Conservation (phyloP, 768 basidiomycete species). For the Mrakia gelida region DNA sequence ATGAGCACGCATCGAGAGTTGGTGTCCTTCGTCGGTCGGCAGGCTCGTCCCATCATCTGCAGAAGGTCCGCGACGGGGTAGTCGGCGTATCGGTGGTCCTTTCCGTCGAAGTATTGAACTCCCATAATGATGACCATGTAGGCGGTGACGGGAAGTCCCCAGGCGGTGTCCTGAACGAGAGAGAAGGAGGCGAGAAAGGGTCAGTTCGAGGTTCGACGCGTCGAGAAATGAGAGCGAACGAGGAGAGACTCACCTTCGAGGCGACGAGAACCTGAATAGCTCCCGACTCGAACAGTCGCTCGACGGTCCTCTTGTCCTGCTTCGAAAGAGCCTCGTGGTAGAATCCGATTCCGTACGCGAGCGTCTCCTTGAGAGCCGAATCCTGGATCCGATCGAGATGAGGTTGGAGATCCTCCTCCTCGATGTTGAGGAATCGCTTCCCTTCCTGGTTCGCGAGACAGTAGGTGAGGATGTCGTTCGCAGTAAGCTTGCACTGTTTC, state of each 20-base stretch:
- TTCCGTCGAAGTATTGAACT: constrained; percentile 93
- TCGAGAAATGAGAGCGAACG: not conserved
- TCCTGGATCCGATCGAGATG: constrained; percentile 84
- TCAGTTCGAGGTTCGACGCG: not conserved
- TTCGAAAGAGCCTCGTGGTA: constrained; percentile 90
- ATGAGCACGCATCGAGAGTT: constrained; percentile 91
- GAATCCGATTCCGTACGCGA: constrained; percentile 87
- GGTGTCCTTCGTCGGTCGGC: constrained; percentile 80
- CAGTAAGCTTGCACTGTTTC: constrained; percentile 88
- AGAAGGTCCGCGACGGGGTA: constrained; percentile 98
- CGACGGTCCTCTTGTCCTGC: constrained; percentile 90
- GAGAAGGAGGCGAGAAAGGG: not conserved
- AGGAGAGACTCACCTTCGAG: constrained; percentile 63
- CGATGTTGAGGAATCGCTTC: constrained; percentile 84
- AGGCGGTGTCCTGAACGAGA: constrained; percentile 73
- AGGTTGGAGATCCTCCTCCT: constrained; percentile 71
- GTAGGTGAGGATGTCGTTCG: constrained; percentile 82
- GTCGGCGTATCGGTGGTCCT: constrained; percentile 95
- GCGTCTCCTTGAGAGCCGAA: constrained; percentile 64
- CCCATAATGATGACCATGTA: constrained; percentile 99
- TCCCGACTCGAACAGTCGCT: constrained; percentile 84
- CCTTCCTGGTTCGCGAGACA: constrained; percentile 80
- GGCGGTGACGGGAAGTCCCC: constrained; percentile 87
- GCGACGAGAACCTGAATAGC: constrained; percentile 93
- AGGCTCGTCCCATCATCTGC: constrained; percentile 99